These are phyloP conservation scores for Talaromyces proteolyticus DNA, from an alignment of 495 filamentous ascomycete genomes.

Conservation along the genomic window DNA sequence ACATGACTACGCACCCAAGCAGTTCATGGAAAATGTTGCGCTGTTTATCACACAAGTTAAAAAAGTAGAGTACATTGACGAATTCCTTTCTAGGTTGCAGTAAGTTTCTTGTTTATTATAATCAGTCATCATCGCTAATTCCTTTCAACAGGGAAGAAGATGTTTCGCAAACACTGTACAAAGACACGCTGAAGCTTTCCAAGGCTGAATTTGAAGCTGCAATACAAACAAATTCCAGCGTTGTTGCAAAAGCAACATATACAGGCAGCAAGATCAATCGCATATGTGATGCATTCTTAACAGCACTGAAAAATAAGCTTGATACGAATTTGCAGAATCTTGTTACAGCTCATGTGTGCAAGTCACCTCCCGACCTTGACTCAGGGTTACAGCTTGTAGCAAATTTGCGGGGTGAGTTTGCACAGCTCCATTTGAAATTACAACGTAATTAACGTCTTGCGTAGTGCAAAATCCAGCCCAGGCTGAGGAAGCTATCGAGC, in stretches of 20 bases:
- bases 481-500: constrained; percentile 81
- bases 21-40: constrained; percentile 70
- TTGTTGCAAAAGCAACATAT: background rate
- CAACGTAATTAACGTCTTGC: background rate
- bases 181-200: constrained; percentile 58
- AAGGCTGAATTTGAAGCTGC: constrained; percentile 24
- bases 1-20: constrained; percentile 81
- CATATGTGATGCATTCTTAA: constrained; percentile 82
- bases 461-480: constrained; percentile 51
- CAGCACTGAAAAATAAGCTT: constrained; percentile 53
- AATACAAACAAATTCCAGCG: background rate
- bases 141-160: constrained; percentile 71
- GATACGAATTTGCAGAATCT: constrained; percentile 81
- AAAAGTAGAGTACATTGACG: constrained; percentile 78
- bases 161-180: constrained; percentile 90
- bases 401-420: constrained; percentile 52
- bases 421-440: background rate
- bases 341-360: constrained; percentile 92
- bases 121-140: constrained; percentile 13
- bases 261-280: constrained; percentile 68
- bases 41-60: constrained; percentile 84
- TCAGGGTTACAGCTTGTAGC: constrained; percentile 76
- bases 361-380: constrained; percentile 82
- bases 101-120: constrained; percentile 30
- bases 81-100: constrained; percentile 87